Evolutionary conservation across 2,329 filamentous ascomycete genomes (phyloP).

Genomic region (Sporothrix variecibatus): DNA sequence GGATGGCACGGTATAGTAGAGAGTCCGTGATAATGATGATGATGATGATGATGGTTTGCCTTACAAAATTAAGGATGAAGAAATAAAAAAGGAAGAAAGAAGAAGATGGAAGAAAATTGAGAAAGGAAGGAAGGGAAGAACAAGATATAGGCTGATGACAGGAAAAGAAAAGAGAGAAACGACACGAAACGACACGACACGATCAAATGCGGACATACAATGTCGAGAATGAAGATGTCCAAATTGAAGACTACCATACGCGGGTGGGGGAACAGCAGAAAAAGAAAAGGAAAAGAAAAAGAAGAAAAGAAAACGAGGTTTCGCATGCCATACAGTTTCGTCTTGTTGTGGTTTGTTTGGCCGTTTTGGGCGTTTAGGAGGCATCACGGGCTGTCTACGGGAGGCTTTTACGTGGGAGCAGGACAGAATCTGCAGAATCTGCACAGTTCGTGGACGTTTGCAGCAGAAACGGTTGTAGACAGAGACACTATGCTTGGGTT

Average conservation of each 20-base stretch:
- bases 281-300: background rate
- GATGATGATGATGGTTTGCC: background rate
- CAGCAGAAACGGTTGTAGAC: background rate
- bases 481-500: background rate
- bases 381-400: background rate
- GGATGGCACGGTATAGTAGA: background rate
- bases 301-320: background rate
- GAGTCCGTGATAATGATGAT: background rate
- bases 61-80: background rate
- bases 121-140: background rate
- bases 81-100: background rate
- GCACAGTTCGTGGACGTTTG: conserved; percentile 13
- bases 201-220: background rate
- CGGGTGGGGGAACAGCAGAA: background rate
- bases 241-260: background rate
- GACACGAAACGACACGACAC: background rate
- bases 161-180: background rate
- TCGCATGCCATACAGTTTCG: conserved; percentile 5
- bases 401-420: background rate
- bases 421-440: background rate
- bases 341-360: background rate
- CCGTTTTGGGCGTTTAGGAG: conserved; percentile 11
- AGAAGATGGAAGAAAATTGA: background rate
- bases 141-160: conserved; percentile 1
- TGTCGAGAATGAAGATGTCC: background rate